A percentile compares a stretch with the other conserved stretches of the same genome.
These are phyloP conservation scores for Lepiota subincarnata DNA, from an alignment of 768 basidiomycete species.

Conservation along the genomic window DNA sequence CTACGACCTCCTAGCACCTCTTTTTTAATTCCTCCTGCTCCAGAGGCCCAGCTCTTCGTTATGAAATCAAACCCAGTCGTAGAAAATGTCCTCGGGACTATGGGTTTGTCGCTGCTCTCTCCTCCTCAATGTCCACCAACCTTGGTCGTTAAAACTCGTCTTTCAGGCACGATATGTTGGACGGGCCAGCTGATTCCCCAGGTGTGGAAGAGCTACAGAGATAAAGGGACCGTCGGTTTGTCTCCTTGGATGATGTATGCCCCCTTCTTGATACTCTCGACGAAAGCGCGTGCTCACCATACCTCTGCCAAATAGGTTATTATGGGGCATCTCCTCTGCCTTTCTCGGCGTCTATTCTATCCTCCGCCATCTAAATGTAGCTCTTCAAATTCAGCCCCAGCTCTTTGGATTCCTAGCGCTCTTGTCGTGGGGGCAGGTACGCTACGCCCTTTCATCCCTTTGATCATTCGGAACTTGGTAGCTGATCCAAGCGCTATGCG, in stretches of 20 bases:
- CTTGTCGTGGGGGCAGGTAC: slow-evolving; percentile 64
- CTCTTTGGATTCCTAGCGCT: slow-evolving; percentile 57
- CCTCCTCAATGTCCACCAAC: not conserved
- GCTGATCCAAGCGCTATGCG: not conserved
- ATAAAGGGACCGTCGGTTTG: slow-evolving; percentile 65
- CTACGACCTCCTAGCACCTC: too few species aligned
- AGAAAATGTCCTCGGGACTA: slow-evolving; percentile 68
- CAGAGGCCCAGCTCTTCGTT: slow-evolving; percentile 24
- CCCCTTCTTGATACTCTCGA: not conserved
- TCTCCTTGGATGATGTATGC: slow-evolving; percentile 64
- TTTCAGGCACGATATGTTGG: slow-evolving; percentile 61
- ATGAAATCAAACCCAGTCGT: slow-evolving; percentile 42
- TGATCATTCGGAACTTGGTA: not conserved
- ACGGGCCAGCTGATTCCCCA: slow-evolving; percentile 66
- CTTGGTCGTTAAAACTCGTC: not conserved
- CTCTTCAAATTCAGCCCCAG: slow-evolving; percentile 66
- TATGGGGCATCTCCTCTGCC: slow-evolving; percentile 58
- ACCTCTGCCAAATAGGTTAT: slow-evolving; percentile 31
- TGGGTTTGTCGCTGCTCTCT: slow-evolving; percentile 36
- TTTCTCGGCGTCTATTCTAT: slow-evolving; percentile 70
- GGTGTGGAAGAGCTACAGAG: slow-evolving; percentile 66
- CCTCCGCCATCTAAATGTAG: slow-evolving; percentile 63
- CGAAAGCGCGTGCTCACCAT: not conserved
- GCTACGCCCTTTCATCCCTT: slow-evolving; percentile 11
- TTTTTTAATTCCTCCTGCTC: not conserved